These are phyloP conservation scores for Coemansia umbellata DNA, from an alignment of 192 early-diverging fungal genomes.

Conservation along the genomic window DNA sequence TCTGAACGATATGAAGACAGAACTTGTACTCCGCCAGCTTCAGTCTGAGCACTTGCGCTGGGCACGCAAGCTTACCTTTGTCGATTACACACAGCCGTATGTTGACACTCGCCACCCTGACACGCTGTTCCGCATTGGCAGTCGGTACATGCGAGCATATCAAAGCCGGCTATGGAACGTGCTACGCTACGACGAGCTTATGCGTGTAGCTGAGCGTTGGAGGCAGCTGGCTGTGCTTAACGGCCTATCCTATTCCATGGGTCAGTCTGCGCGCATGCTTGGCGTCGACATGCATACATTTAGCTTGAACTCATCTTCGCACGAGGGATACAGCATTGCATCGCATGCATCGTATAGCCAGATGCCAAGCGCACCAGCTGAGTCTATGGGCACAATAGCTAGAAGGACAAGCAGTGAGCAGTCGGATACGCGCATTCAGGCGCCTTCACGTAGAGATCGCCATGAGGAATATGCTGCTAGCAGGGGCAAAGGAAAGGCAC, in stretches of 20 bases:
- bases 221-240: conserved; percentile 31
- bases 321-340: background rate
- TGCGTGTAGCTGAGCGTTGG: conserved; percentile 52
- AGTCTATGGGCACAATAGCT: background rate
- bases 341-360: background rate
- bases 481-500: background rate
- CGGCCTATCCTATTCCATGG: conserved; percentile 1
- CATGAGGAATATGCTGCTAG: background rate
- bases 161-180: conserved; percentile 41
- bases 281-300: conserved; percentile 3
- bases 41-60: conserved; percentile 51
- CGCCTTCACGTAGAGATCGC: conserved; percentile 21
- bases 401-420: background rate
- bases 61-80: conserved; percentile 52
- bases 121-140: conserved; percentile 49
- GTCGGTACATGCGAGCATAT: conserved; percentile 46
- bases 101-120: conserved; percentile 49
- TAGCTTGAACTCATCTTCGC: background rate
- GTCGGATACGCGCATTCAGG: conserved; percentile 13
- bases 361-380: background rate
- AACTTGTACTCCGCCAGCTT: conserved; percentile 40
- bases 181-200: conserved; percentile 50
- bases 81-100: conserved; percentile 50
- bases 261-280: conserved; percentile 11
- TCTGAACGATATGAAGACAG: conserved; percentile 46